Conservation (phyloP, 768 basidiomycete species). For the Mycena latifolia region DNA sequence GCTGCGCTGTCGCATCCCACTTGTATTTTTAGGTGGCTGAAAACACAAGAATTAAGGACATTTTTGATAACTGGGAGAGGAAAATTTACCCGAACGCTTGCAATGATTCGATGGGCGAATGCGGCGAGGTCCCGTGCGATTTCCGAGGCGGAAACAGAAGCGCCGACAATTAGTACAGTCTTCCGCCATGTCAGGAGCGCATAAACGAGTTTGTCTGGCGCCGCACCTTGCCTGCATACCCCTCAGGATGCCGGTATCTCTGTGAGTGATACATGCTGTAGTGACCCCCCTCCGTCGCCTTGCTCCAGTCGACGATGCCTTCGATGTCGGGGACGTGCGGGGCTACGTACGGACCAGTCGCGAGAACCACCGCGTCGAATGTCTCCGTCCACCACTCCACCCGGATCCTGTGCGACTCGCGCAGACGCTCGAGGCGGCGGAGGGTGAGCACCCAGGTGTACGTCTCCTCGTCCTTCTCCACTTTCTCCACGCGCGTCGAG, state of each 20-base stretch:
- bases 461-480: slow-evolving; percentile 15
- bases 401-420: slow-evolving; percentile 21
- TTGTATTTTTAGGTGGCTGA: slow-evolving; percentile 26
- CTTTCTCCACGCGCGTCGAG: slow-evolving; percentile 26
- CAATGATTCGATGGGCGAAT: slow-evolving; percentile 31
- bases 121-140: slow-evolving; percentile 39
- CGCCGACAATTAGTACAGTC: slow-evolving; percentile 37
- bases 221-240: slow-evolving; percentile 38
- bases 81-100: slow-evolving; percentile 35
- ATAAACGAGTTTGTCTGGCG: not conserved
- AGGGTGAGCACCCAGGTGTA: slow-evolving; percentile 30
- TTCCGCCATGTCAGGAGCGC: not conserved
- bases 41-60: slow-evolving; percentile 12
- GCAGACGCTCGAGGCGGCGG: slow-evolving; percentile 22
- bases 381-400: slow-evolving; percentile 31
- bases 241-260: slow-evolving; percentile 25
- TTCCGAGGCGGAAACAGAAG: slow-evolving; percentile 35
- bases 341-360: slow-evolving; percentile 12
- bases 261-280: slow-evolving; percentile 27
- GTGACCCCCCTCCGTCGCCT: slow-evolving; percentile 14
- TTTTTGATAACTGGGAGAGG: not conserved
- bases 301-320: slow-evolving; percentile 32
- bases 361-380: slow-evolving; percentile 28
- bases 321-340: slow-evolving; percentile 29
- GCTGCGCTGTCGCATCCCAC: slow-evolving; percentile 17